Base-by-base conservation (phyloP, 78 protist genomes). In the Anaeramoeba flamelloides region DNA sequence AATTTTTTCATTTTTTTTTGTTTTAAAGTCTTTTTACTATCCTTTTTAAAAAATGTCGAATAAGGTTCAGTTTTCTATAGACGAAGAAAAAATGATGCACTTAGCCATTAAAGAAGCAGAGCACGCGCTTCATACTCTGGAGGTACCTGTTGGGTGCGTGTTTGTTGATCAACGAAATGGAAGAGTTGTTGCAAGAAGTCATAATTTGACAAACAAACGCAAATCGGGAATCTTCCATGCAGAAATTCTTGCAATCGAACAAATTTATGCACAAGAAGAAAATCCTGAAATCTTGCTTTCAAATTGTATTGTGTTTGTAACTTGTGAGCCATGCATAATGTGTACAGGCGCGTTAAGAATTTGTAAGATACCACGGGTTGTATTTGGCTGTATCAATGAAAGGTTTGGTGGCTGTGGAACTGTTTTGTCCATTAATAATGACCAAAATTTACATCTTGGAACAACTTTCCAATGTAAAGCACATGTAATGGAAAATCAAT, bases 321-420 rank as follows among this genome's bases (percentile, higher is more conserved):
- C 94, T 0, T 76, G 83, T 12, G 94, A 91, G 53, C 94, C 94
- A 1, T 91, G 94, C 82, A 39, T 89, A 30, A 91, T 91, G 94
- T 91, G 94, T 39, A 82, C 90, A 1, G 87, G 87, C 12, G 92
- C 92, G 0, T 41, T 91, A 74, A 30, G 87, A 12, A 22, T 38
- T 2, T 0, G 64, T 32, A 39, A 65, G 36, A n/a, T 81, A 12
- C 1, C 36, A 12, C 2, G 1, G 31, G 86, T 84, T 3, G 26
- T 75, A 38, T 90, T 69, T 77, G 92, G 92, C 31, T 87, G 91
- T 82, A 0, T 26, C 34, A 90, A 90, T 79, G 88, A 77, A 3
- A 81, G 90, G 26, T 90, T 90, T 38, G 92, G 92, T 8, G 92
- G 92, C 1, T 83, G 87, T n/a, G 91, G 89, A 22, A 76, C 88